Conservation (phyloP, 176 grass and related monocot species). For the Tillandsia leiboldiana region DNA sequence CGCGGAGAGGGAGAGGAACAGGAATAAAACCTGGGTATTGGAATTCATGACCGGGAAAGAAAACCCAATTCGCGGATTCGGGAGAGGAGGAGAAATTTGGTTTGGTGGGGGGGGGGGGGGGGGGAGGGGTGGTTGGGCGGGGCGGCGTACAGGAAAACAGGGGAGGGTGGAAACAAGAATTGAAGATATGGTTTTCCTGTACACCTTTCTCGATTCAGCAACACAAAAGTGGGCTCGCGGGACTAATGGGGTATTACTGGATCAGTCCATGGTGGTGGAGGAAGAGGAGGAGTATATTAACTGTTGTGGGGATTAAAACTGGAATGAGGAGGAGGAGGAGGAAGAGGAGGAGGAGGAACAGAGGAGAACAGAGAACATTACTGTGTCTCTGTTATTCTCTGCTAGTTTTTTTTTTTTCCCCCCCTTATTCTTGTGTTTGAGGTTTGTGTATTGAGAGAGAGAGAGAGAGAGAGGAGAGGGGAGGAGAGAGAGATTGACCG, state of each 20-base stretch:
- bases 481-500: background rate
- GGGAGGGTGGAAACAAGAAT: slow-evolving; percentile 7
- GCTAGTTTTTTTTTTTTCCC: background rate
- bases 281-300: background rate
- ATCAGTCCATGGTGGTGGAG: background rate
- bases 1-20: slow-evolving; percentile 7
- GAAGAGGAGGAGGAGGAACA: background rate
- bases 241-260: background rate
- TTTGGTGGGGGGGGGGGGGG: slow-evolving; percentile 2
- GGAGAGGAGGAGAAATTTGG: background rate
- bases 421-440: background rate
- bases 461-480: slow-evolving; percentile 9
- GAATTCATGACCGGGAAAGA: slow-evolving; percentile 13
- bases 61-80: background rate
- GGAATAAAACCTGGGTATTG: background rate
- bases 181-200: background rate
- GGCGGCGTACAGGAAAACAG: slow-evolving; percentile 14
- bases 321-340: background rate
- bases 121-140: background rate
- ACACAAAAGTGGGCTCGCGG: background rate
- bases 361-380: slow-evolving; percentile 1
- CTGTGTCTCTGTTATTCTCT: background rate
- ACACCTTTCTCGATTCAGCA: background rate
- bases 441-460: background rate
- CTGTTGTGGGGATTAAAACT: background rate